Conservation (phyloP, 2,329 filamentous ascomycete genomes). For the Sclerotinia subarctica region DNA sequence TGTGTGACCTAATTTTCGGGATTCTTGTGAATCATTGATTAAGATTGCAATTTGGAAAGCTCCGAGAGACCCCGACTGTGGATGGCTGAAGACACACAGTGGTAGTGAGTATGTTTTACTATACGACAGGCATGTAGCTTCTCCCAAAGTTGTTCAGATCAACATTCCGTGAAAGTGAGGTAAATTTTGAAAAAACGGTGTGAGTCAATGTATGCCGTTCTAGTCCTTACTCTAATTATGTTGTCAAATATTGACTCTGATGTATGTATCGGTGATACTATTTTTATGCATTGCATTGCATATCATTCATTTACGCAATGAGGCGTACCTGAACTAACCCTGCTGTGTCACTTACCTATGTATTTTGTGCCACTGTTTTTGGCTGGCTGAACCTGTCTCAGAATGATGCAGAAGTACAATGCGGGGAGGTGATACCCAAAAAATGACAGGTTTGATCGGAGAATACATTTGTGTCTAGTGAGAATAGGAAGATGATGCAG, state of each 20-base stretch:
- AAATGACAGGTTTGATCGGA: background rate
- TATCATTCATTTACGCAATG: background rate
- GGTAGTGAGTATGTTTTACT: background rate
- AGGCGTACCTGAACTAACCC: background rate
- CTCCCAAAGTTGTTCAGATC: background rate
- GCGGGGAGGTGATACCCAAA: background rate
- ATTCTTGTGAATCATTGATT: background rate
- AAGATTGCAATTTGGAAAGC: background rate
- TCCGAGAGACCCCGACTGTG: background rate
- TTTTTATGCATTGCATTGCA: background rate
- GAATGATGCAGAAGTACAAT: background rate
- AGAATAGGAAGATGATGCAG: background rate
- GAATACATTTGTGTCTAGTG: background rate
- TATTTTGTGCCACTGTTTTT: background rate
- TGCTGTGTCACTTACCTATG: background rate
- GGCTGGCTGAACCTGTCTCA: constrained; percentile 5
- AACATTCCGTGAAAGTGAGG: background rate
- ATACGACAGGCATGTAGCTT: background rate
- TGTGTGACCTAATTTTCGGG: no score
- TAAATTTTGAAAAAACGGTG: background rate
- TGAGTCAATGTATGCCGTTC: background rate
- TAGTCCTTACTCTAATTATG: background rate
- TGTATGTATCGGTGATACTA: background rate
- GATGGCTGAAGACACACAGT: background rate
- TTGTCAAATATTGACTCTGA: background rate